Evolutionary conservation across 768 basidiomycete genomes (phyloP).

Genomic region (Psilocybe sp.): DNA sequence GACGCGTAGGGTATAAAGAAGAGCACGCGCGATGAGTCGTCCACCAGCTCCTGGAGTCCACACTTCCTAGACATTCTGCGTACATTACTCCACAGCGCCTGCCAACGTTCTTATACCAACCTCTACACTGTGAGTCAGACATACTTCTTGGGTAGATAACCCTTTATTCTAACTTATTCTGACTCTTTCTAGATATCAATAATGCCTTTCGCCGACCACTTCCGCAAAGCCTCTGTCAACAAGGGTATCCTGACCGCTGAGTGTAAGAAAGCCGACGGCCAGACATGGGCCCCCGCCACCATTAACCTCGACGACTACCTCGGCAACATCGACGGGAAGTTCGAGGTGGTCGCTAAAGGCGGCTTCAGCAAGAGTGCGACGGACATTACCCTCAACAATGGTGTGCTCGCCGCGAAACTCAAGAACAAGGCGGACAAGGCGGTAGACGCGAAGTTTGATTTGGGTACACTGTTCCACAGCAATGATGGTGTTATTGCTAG

Average conservation of each 20-base stretch:
- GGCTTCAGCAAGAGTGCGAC: conserved; percentile 12
- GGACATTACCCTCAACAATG: conserved; percentile 10
- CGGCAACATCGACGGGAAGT: conserved; percentile 14
- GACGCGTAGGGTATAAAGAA: no score
- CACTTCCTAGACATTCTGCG: no score
- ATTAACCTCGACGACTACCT: conserved; percentile 16
- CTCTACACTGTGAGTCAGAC: no score
- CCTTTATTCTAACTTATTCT: no score
- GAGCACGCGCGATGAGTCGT: no score
- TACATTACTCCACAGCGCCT: no score
- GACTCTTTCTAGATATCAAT: no score
- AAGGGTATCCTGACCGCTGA: conserved; percentile 15
- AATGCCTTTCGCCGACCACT: conserved; percentile 15
- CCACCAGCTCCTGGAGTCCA: no score
- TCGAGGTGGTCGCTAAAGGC: conserved; percentile 12
- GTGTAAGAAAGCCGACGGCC: conserved; percentile 13
- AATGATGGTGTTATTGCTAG: conserved; percentile 11
- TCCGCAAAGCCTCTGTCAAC: conserved; percentile 13
- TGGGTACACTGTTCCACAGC: conserved; percentile 10
- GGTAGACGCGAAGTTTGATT: conserved; percentile 14
- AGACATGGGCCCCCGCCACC: conserved; percentile 13
- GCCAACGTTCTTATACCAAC: no score
- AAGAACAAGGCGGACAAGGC: conserved; percentile 10
- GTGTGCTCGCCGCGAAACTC: conserved; percentile 13
- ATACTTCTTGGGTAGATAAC: no score